Base-by-base conservation (phyloP, 139 green algal species). In the Desmodesmus armatus region DNA sequence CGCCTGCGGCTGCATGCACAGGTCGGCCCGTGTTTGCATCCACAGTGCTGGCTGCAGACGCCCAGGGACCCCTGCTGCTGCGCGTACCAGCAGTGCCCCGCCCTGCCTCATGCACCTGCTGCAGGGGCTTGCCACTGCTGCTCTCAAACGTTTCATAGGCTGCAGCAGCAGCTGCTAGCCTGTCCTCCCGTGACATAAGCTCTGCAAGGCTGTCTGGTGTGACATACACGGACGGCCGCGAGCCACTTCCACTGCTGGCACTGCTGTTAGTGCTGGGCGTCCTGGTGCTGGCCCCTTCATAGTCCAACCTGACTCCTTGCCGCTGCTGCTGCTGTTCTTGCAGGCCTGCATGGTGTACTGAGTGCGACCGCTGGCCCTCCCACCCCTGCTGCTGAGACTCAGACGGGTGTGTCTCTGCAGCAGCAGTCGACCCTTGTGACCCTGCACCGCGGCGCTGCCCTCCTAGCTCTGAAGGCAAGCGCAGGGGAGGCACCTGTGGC, bases 161-260 rank as follows among this genome's bases (percentile, higher is more conserved):
- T 25, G 47, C 41, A 49, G 73, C 73, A 66, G 29, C 73, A 47
- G 73, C 47, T 31, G 73, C 73, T 47, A 29, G 41, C 43, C n/a
- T 39, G 13, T 62, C 43, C 25, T 60, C n/a, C 47, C 13, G 47
- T 13, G 9, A 21, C 47, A 55, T 13, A 55, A 55, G 9, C 47
- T 55, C 13, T 7, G 7, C 47, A 13, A 7, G 13, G 47, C 47
- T 55, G 47, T 21, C 47, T 55, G 47, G 47, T 55, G 47, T 7
- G n/a, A n/a, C n/a, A n/a, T n/a, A n/a, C n/a, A n/a, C n/a, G n/a
- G n/a, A n/a, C n/a, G n/a, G n/a, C n/a, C n/a, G n/a, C n/a, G n/a
- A n/a, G 7, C 13, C 47, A 21, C 47, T 55, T 7, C 47, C 13
- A 13, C 47, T 55, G 47, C 47, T 55, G 47, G 9, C 13, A 13